Evolutionary conservation across 306 rosid species (phyloP), one percentile per base, ranked within the genome.

Genomic region (Dryas drummondii): DNA sequence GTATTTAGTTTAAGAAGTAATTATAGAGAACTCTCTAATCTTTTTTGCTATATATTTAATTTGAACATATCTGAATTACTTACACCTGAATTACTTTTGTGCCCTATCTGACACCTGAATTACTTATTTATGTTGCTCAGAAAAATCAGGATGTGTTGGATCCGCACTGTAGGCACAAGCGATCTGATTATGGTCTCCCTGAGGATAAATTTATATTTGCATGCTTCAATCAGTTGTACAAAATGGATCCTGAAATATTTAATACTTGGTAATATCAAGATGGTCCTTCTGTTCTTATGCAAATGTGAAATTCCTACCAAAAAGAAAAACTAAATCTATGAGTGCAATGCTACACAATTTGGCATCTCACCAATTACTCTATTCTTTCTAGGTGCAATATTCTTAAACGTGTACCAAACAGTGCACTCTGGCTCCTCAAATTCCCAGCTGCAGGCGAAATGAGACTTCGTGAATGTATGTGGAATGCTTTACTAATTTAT

Each of bases 361-460:
- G 42, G 76, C 49, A 66, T 76, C 78, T 85, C 51, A 76, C 42
- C 5, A 22, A 17, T 75, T 75, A 53, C 49, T 58, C 76, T 48
- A 37, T 48, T 73, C 52, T 40, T 44, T 74, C 58, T 68, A 96
- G 99, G 99, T 96, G 99, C 84, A 96, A 89, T 79, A 96, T 96
- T 85, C 98, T 96, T 58, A 96, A 85, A 78, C 91, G 98, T 3
- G 98, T 96, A 73, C 96, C 99, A 17, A 89, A 92, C 81, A 90
- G 99, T 76, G 99, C 93, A 19, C 97, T 96, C 71, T 96, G 99
- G 99, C 99, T 96, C 74, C 90, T 96, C 69, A 87, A 91, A 85
- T 96, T 96, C 82, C 99, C 99, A 48, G 99, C 99, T 26, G 94
- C 98, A 50, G 99, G 99, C 9, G 99, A 92, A 89, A 88, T 86